Percentiles rank a stretch among this genome's conserved stretches.
Conservation (phyloP, 345 rosid species). For the Salix purpurea region DNA sequence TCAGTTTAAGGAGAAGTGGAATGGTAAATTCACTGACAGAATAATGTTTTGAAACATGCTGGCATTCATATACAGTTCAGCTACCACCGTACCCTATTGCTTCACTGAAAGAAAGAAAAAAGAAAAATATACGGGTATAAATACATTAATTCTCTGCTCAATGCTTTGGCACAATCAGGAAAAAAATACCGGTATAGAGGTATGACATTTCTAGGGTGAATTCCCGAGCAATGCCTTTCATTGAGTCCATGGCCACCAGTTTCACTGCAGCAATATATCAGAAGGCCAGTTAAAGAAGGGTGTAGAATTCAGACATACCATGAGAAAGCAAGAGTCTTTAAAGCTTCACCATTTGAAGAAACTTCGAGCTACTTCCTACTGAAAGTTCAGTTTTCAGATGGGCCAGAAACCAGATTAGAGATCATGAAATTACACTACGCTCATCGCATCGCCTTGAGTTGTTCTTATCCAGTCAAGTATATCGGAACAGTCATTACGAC, state of each 20-base stretch:
- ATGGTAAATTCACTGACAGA: no score
- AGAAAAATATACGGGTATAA: no score
- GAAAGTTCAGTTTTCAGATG: background rate
- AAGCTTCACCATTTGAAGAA: background rate
- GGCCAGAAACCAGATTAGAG: background rate
- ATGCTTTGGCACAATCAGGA: no score
- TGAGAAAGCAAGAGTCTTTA: background rate
- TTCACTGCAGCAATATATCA: background rate
- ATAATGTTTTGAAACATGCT: no score
- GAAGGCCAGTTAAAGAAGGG: background rate
- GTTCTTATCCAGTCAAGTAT: constrained; percentile 44
- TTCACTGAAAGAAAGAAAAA: no score
- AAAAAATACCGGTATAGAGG: no score
- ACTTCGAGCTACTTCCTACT: background rate
- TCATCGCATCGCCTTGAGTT: constrained; percentile 12
- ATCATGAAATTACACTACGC: background rate
- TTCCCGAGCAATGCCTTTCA: background rate
- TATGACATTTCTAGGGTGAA: background rate
- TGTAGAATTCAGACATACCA: background rate
- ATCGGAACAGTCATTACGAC: constrained; percentile 58
- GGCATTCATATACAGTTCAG: no score
- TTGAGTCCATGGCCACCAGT: background rate
- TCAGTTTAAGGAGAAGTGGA: no score
- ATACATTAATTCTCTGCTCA: no score
- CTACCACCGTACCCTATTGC: no score